Conservation (phyloP, 176 grass and related monocot genomes). For the Oryza glumipatula region DNA sequence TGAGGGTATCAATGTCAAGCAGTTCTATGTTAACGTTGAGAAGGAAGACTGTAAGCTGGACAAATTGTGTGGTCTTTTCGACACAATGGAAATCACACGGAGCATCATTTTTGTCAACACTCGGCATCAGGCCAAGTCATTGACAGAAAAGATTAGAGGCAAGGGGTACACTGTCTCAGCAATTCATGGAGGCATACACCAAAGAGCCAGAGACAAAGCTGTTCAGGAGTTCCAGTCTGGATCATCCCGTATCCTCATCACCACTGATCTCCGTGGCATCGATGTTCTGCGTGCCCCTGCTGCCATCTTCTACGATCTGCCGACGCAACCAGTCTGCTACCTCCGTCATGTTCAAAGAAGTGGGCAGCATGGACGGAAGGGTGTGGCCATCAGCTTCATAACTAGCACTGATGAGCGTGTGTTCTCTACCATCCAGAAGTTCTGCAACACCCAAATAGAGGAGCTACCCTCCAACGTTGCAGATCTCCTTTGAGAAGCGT, state of each 20-base stretch:
- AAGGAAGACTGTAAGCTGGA: slow-evolving; percentile 64
- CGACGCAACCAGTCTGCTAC: slow-evolving; percentile 28
- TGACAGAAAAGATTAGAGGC: slow-evolving; percentile 50
- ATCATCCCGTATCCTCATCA: slow-evolving; percentile 48
- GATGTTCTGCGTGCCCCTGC: slow-evolving; percentile 42
- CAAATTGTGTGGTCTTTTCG: slow-evolving; percentile 52
- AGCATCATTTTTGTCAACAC: slow-evolving; percentile 65
- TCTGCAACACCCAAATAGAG: slow-evolving; percentile 3
- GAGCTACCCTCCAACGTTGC: slow-evolving; percentile 20
- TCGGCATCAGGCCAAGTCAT: slow-evolving; percentile 45
- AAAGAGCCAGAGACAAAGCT: slow-evolving; percentile 53
- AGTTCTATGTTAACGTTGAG: slow-evolving; percentile 59
- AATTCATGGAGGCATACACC: slow-evolving; percentile 65
- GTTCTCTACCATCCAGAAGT: slow-evolving; percentile 23
- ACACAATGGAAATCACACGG: slow-evolving; percentile 35
- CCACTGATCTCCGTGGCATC: slow-evolving; percentile 52
- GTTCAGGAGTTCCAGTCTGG: slow-evolving; percentile 58
- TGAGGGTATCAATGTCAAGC: slow-evolving; percentile 49
- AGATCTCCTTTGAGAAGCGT: not conserved
- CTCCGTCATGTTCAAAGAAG: not conserved
- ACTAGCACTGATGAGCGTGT: not conserved
- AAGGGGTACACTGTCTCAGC: slow-evolving; percentile 54
- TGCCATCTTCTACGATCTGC: slow-evolving; percentile 73
- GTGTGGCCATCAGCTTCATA: slow-evolving; percentile 14
- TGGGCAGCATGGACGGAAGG: not conserved